Conservation (phyloP, 2,329 filamentous ascomycete species). For the Diplodia corticola region DNA sequence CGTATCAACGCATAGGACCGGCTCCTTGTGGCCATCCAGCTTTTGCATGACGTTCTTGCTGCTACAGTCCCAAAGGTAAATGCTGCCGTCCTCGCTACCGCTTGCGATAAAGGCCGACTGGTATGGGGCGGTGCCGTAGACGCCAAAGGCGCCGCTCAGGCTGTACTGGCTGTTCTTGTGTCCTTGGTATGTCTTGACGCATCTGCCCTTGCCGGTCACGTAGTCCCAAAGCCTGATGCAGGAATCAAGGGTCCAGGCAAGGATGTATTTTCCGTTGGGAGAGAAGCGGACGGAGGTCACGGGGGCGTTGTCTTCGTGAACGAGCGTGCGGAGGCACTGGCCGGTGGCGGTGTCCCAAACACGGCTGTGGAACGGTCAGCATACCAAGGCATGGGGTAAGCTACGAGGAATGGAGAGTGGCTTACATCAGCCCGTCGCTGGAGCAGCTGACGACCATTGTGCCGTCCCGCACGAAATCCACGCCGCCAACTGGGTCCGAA, state of each 20-base stretch:
- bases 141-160: slow-evolving; percentile 80
- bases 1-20: slow-evolving; percentile 61
- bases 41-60: slow-evolving; percentile 80
- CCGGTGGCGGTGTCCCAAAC: slow-evolving; percentile 96
- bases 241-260: slow-evolving; percentile 88
- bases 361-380: slow-evolving; percentile 52
- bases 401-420: not conserved
- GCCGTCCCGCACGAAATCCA: slow-evolving; percentile 90
- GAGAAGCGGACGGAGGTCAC: slow-evolving; percentile 89
- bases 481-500: slow-evolving; percentile 88
- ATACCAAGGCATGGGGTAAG: not conserved
- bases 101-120: slow-evolving; percentile 68
- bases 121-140: slow-evolving; percentile 51
- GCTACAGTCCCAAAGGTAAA: slow-evolving; percentile 88
- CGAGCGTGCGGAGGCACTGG: slow-evolving; percentile 89
- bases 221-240: slow-evolving; percentile 95
- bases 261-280: slow-evolving; percentile 88
- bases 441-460: slow-evolving; percentile 90
- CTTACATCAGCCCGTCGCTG: slow-evolving; percentile 65
- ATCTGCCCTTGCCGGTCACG: slow-evolving; percentile 80
- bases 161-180: slow-evolving; percentile 83
- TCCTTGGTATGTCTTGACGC: slow-evolving; percentile 96
- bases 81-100: slow-evolving; percentile 82
- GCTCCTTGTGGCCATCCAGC: slow-evolving; percentile 56
- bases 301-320: slow-evolving; percentile 92